Evolutionary conservation across 2,329 filamentous ascomycete species (phyloP).

Genomic region (Fusarium sambucinum): DNA sequence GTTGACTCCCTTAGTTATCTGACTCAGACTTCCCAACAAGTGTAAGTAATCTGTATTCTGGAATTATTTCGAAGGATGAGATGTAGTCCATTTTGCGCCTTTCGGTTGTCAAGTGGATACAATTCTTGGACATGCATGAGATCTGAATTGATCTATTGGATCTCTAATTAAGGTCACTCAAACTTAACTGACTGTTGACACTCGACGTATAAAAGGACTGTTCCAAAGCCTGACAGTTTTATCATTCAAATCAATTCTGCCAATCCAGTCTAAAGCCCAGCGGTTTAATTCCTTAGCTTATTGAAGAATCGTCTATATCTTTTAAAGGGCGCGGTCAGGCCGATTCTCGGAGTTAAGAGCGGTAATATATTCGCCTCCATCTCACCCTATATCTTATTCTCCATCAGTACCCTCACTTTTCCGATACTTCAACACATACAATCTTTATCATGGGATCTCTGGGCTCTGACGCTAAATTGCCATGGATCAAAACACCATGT

Average conservation of each 20-base stretch:
- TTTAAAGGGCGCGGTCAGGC: neutral
- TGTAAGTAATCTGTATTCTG: neutral
- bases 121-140: neutral
- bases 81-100: conserved; percentile 11
- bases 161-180: neutral
- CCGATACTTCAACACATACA: neutral
- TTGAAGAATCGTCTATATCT: neutral
- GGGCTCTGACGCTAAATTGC: conserved; percentile 56
- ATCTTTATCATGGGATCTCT: conserved; percentile 57
- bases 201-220: neutral
- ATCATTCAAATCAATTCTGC: neutral
- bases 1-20: neutral
- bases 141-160: neutral
- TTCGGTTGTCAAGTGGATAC: conserved; percentile 24
- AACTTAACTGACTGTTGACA: neutral
- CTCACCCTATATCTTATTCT: neutral
- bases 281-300: neutral
- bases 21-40: neutral
- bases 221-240: neutral
- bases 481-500: conserved; percentile 80
- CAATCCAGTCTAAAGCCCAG: neutral
- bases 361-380: conserved; percentile 6
- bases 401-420: neutral
- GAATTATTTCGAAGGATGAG: conserved; percentile 17
- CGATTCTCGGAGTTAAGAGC: neutral